phyloP scores from a whole-genome alignment of 2,329 filamentous ascomycete genomes.

The Verticillium tricorpus region DNA sequence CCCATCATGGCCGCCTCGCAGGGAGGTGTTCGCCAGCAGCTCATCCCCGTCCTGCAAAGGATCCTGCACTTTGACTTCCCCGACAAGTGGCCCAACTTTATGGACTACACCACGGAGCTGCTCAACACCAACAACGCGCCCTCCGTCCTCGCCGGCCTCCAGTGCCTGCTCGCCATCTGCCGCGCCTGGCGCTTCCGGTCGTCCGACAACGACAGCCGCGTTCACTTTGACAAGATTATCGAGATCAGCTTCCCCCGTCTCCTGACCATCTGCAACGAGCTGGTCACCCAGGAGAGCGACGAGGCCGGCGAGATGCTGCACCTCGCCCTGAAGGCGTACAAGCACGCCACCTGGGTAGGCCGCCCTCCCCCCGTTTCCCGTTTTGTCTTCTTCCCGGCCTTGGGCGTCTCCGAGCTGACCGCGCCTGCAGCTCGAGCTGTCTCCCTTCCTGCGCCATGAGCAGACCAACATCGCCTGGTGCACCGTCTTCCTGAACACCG shows the following conservation, averaged over 20 bases:
- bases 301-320: constrained; percentile 97
- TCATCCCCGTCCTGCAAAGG: constrained; percentile 91
- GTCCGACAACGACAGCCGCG: constrained; percentile 67
- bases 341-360: constrained; percentile 89
- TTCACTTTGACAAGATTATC: constrained; percentile 92
- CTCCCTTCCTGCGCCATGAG: constrained; percentile 70
- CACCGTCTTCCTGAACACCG: constrained; percentile 85
- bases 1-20: constrained; percentile 80
- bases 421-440: constrained; percentile 67
- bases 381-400: not conserved
- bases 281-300: constrained; percentile 85
- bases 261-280: constrained; percentile 78
- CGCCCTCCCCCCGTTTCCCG: not conserved
- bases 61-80: constrained; percentile 96
- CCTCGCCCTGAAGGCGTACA: constrained; percentile 92
- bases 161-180: constrained; percentile 92
- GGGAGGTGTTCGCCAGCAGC: constrained; percentile 80
- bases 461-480: constrained; percentile 92
- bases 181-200: constrained; percentile 92
- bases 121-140: constrained; percentile 80
- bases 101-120: constrained; percentile 86
- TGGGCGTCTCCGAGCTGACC: constrained; percentile 19
- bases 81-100: constrained; percentile 86
- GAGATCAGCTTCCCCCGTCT: constrained; percentile 86
- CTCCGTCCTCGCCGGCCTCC: constrained; percentile 87